phyloP scores from a whole-genome alignment of 1,284 basidiomycete species.

The Cronartium quercuum region DNA sequence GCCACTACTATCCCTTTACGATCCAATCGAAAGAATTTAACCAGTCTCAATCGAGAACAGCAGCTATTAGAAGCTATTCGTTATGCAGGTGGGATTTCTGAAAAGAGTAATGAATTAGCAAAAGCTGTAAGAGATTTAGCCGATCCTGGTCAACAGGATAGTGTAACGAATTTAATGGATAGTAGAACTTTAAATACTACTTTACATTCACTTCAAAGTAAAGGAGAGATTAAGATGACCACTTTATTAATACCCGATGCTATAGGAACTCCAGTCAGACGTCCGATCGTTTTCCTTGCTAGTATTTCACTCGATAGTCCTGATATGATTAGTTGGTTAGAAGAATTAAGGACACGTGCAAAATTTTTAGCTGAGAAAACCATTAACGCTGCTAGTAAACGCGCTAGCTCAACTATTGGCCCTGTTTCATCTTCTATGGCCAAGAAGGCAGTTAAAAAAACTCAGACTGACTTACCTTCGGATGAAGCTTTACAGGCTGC shows the following conservation, averaged over 20 bases:
- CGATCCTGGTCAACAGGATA: conserved; percentile 20
- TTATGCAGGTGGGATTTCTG: conserved; percentile 30
- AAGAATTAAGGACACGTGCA: conserved; percentile 17
- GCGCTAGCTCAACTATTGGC: background rate
- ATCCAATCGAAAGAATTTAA: conserved; percentile 23
- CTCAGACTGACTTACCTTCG: background rate
- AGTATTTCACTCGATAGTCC: conserved; percentile 30
- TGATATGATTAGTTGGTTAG: conserved; percentile 31
- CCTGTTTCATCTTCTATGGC: conserved; percentile 1
- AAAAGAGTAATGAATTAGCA: conserved; percentile 33
- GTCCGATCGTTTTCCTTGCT: conserved; percentile 24
- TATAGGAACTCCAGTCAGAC: conserved; percentile 13
- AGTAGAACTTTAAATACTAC: conserved; percentile 62
- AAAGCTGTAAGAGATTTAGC: conserved; percentile 31
- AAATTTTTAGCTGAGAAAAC: conserved; percentile 6
- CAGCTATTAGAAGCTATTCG: conserved; percentile 37
- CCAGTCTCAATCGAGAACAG: conserved; percentile 20
- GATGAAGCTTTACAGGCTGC: conserved; percentile 20
- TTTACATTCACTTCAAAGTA: conserved; percentile 59
- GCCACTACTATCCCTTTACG: no score
- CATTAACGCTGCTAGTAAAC: background rate
- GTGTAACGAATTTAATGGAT: conserved; percentile 51
- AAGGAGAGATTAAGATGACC: conserved; percentile 61
- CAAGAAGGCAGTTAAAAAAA: background rate
- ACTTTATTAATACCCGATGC: conserved; percentile 56